Evolutionary conservation across 164 flowering plant species (phyloP), one percentile per base, ranked within the genome.

Genomic region (Warburgia ugandensis): DNA sequence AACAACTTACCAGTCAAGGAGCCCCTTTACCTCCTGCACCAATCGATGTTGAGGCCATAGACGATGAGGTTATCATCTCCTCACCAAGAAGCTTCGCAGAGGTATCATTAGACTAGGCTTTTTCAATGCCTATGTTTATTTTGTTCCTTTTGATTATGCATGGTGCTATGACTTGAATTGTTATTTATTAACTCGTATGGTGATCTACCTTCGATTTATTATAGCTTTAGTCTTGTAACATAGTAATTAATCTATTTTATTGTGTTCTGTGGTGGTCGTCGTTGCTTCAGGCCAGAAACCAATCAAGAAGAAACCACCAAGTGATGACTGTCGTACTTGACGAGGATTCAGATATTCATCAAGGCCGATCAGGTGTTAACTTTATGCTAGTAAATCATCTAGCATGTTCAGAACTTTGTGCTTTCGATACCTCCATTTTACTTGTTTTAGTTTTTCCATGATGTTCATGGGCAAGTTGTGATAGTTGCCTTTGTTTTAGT

Each of bases 1-100:
- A 45, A 27, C 67, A 49, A 45, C 43, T 54, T 21, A 48, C 39
- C 28, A 67, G 43, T 46, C 78, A 48, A 54, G 63, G 36, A 41
- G 63, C 25, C 26, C n/a, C 19, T 17, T 25, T 50, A n/a, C 44
- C 20, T 39, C 21, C 16, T 39, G 47, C 50, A 14, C 58, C 72
- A 14, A 83, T 86, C 64, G 91, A 79, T 71, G 70, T 86, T 28
- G 91, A 86, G 52, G 79, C 71, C 46, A 47, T 79, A 32, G 95
- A 86, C 43, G 95, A 86, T 60, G 95, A 83, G 47, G 83, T 86
- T 28, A 27, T 86, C 53, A 74, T 75, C 51, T 77, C 88, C 6
- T 76, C 86, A 4, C 76, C 91, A 1, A 73, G 70, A 58, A 76
- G 86, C 14, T 86, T 83, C 75, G 74, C 74, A 3, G 81, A 73